Conservation (phyloP, 331 rosid genomes). For the Arachis monticola region DNA sequence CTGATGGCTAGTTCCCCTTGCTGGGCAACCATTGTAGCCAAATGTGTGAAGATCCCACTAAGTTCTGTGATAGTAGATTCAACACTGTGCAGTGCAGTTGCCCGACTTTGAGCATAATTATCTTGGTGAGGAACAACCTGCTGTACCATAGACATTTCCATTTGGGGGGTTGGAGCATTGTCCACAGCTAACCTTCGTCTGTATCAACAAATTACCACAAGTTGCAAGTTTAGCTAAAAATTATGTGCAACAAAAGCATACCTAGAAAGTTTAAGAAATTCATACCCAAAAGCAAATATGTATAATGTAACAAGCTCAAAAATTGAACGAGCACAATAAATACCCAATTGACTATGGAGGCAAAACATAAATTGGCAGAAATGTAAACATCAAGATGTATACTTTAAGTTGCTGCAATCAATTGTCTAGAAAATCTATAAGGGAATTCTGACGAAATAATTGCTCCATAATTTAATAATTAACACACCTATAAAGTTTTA, state of each 20-base stretch:
- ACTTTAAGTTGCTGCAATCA: constrained; percentile 22
- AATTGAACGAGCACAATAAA: constrained; percentile 14
- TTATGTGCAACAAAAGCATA: constrained; percentile 1
- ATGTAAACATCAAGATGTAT: not conserved
- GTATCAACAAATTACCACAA: constrained; percentile 46
- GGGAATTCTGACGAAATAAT: not conserved
- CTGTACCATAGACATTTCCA: constrained; percentile 96
- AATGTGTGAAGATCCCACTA: constrained; percentile 86
- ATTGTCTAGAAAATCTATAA: constrained; percentile 4
- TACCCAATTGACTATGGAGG: constrained; percentile 11
- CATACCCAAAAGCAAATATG: constrained; percentile 17
- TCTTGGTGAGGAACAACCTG: constrained; percentile 92
- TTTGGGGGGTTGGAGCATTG: constrained; percentile 84
- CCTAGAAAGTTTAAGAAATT: constrained; percentile 11
- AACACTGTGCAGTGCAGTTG: constrained; percentile 84
- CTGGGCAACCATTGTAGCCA: constrained; percentile 98
- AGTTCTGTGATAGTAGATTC: constrained; percentile 96
- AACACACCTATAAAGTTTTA: not conserved
- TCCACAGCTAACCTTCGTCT: constrained; percentile 93
- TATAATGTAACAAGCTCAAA: not conserved
- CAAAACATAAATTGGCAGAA: not conserved
- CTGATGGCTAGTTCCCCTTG: constrained; percentile 99
- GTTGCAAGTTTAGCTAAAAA: constrained; percentile 31
- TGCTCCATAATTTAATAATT: not conserved
- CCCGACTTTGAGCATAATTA: constrained; percentile 70